These are phyloP conservation scores for Ocimum tenuiflorum DNA, from an alignment of 257 asterid species.

Conservation along the genomic window DNA sequence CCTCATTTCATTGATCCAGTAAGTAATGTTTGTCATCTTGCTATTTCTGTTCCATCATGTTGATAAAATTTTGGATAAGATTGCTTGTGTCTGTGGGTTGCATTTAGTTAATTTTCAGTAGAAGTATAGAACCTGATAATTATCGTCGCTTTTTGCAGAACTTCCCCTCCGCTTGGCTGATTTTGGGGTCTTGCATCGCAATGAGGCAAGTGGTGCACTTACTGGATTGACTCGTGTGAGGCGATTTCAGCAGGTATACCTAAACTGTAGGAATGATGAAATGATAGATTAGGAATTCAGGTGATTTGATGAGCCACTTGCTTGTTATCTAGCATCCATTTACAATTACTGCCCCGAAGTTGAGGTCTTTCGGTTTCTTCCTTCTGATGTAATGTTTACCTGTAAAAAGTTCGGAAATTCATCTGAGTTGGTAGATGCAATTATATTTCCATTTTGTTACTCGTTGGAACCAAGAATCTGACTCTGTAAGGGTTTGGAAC, in stretches of 20 bases:
- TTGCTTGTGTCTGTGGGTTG: no score
- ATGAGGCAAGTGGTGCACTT: constrained; percentile 99
- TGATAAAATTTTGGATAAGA: neutral
- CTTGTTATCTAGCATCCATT: neutral
- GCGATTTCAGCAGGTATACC: constrained; percentile 91
- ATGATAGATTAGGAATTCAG: neutral
- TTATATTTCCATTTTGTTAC: constrained; percentile 11
- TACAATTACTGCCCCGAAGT: neutral
- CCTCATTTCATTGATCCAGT: neutral
- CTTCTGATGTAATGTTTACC: constrained; percentile 4
- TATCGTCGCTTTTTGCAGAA: constrained; percentile 42
- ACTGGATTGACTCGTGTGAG: constrained; percentile 96
- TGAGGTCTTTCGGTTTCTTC: neutral
- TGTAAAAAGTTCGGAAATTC: neutral
- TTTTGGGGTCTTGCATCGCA: constrained; percentile 94
- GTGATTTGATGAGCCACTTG: neutral
- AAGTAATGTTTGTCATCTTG: neutral
- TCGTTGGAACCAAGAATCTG: constrained; percentile 20
- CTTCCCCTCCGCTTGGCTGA: constrained; percentile 96
- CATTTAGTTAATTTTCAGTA: neutral
- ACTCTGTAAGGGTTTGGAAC: constrained; percentile 29
- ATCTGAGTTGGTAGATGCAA: neutral
- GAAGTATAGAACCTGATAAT: constrained; percentile 1
- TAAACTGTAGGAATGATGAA: neutral
- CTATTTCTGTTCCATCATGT: neutral